Base-by-base conservation (phyloP, 441 rosid species). In the Eugenia klotzschiana region DNA sequence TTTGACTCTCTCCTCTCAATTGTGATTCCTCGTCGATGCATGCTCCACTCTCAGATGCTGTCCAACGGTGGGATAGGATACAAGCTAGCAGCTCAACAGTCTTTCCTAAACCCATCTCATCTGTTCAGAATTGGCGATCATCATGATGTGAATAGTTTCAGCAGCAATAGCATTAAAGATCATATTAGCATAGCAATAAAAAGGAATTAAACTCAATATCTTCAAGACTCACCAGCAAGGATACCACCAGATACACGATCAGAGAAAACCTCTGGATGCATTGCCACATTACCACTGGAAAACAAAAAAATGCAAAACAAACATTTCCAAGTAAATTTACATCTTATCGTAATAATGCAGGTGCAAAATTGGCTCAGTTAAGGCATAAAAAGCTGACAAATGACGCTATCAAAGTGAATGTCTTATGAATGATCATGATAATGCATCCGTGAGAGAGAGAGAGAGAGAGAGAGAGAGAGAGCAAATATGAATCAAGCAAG, bases 21-120 rank as follows among this genome's bases (percentile, higher is more conserved):
- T 86, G 83, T 79, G 82, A 79, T 43, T 64, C 83, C 84, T 86
- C 84, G 73, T 81, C 83, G 79, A 69, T 33, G 83, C 86, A 58
- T 83, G 84, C 60, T 77, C 81, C 81, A 79, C 85, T 88, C 60
- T 93, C 94, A 84, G 89, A 89, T 80, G 88, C 87, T 80, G 93
- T 86, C 91, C 90, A 93, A 79, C 73, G 92, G 88, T 97, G 94
- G 81, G 94, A 87, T 90, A 93, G 93, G 85, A 97, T 87, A 89
- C 98, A 94, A 84, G 98, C 98, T 91, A 97, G 98, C 85, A 97
- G 90, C 86, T 97, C 99, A 86, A 97, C 95, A 20, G 99, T 97
- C 91, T 97, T 97, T 27, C 99, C 98, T 91, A 97, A 89, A 79
- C 99, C 99, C 99, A 97, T 97, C 91, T 97, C 99, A 92, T 97